Evolutionary conservation across 768 basidiomycete species (phyloP), one percentile per base, ranked within the genome.

Genomic region (Pholiota conissans): DNA sequence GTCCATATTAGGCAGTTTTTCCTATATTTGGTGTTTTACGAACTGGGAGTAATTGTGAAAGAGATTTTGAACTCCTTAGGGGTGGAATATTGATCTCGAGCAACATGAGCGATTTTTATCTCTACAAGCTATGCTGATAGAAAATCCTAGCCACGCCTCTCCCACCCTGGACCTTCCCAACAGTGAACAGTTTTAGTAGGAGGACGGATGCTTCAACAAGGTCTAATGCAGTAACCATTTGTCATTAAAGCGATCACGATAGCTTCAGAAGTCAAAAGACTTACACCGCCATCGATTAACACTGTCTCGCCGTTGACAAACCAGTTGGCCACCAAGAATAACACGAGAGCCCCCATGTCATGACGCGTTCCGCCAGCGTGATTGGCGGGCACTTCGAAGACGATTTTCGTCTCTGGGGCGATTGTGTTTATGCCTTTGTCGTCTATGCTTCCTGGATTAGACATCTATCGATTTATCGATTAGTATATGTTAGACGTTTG

Each of bases 261-360:
- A 20, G 13, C 16, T 8, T 9, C 29, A 30, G 3, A 49, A 30
- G 14, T 49, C 29, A 1, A 20, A 50, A 6, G n/a, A 46, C 55
- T 40, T 20, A 56, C 55, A n/a, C 55, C 55, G 3, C 55, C 55
- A 27, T 56, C 55, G 28, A 56, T 56, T 10, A 56, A 34, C n/a
- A 56, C 55, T 3, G 55, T 56, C 24, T 56, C 55, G 16, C 55
- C 55, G 28, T 56, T 56, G 5, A 56, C 55, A 39, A 40, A 56
- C 47, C 55, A 49, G 20, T 56, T 56, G 7, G 55, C 34, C n/a
- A 50, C 48, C 27, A 56, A 37, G 35, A 56, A 56, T 10, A 56
- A 47, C 2, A 49, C 55, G 5, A 56, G 35, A 27, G 47, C n/a
- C 1, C 55, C 55, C 55, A 56, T 56, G 18, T 56, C 55, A 11